phyloP scores from a whole-genome alignment of 768 basidiomycete species.

The Serpula lacrymans region DNA sequence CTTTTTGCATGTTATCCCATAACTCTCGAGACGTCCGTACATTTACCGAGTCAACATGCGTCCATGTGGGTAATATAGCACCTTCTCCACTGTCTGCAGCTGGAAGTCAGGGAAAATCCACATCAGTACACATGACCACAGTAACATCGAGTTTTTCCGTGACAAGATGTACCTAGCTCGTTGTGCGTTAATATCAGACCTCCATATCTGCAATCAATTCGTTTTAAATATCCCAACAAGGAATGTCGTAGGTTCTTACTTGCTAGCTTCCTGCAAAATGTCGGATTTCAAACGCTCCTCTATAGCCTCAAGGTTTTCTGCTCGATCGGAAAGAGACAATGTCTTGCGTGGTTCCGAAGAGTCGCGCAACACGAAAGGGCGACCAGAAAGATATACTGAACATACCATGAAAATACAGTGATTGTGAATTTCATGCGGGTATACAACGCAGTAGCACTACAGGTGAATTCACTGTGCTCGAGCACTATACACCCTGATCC shows the following conservation, averaged over 20 bases:
- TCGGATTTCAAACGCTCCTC: constrained; percentile 87
- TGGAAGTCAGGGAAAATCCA: constrained; percentile 13
- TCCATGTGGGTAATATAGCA: constrained; percentile 90
- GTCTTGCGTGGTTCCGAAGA: constrained; percentile 78
- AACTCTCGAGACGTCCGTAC: constrained; percentile 89
- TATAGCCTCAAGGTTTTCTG: constrained; percentile 92
- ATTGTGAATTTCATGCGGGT: constrained; percentile 6
- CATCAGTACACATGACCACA: not conserved
- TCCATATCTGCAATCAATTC: constrained; percentile 56
- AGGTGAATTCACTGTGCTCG: too few species aligned
- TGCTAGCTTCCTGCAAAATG: constrained; percentile 79
- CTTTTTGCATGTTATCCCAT: constrained; percentile 70
- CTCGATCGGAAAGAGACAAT: constrained; percentile 83
- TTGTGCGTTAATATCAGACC: constrained; percentile 93
- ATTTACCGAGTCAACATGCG: constrained; percentile 75
- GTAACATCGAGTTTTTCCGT: not conserved
- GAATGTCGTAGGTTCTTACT: constrained; percentile 36
- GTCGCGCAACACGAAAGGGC: constrained; percentile 91
- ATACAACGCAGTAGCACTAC: too few species aligned
- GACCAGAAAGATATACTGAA: constrained; percentile 81
- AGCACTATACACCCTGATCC: too few species aligned
- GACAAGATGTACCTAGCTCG: constrained; percentile 62
- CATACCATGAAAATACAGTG: constrained; percentile 11
- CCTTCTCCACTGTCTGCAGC: constrained; percentile 67
- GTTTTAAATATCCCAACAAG: constrained; percentile 6